Base-by-base conservation (phyloP, 768 basidiomycete species). In the Krasilnikovozyma curviuscula region DNA sequence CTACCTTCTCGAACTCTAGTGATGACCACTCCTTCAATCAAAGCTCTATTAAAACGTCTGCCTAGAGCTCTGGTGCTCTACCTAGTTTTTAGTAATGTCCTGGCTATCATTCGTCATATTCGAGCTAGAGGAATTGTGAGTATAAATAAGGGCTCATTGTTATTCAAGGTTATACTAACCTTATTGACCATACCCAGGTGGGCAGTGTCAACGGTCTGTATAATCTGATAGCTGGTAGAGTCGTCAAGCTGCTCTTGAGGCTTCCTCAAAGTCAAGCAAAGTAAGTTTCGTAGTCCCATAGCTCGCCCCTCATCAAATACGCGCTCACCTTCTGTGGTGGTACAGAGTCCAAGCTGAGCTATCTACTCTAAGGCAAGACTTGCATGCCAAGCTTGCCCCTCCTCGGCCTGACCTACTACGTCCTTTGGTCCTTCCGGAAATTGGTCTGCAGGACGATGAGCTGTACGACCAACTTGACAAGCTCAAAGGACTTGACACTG, bases 401-500 rank as follows among this genome's bases (percentile, higher is more conserved):
- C 70, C 75, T 43, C 78, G 74, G 1, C 68, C 71, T 3, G 67
- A 70, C 18, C 74, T 84, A 5, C 67, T 72, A 1, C 72, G 81
- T 4, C 74, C 85, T 59, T 69, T 82, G 1, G 56, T 71, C 2
- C 67, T 88, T 0, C 83, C 84, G 0, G 65, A 66, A 1, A 64
- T 73, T 24, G 82, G 84, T 13, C 70, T 75, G 54, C 67, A 76
- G 0, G 51, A 72, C 7, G 79, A 79, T 51, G 82, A 80, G 80
- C 81, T 88, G 53, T 52, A 76, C 18, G 69, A 68, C 7, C 80
- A 84, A 60, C 83, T 86, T 79, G 72, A 74, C 21, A 73, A 69
- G 56, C 84, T 86, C 80, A 55, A 50, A 14, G 35, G 31, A 32
- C 34, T 51, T 31, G 51, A 53, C 35, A 29, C 38, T 25, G 44